phyloP scores from a whole-genome alignment of 306 rosid genomes.

The Coriaria nepalensis region DNA sequence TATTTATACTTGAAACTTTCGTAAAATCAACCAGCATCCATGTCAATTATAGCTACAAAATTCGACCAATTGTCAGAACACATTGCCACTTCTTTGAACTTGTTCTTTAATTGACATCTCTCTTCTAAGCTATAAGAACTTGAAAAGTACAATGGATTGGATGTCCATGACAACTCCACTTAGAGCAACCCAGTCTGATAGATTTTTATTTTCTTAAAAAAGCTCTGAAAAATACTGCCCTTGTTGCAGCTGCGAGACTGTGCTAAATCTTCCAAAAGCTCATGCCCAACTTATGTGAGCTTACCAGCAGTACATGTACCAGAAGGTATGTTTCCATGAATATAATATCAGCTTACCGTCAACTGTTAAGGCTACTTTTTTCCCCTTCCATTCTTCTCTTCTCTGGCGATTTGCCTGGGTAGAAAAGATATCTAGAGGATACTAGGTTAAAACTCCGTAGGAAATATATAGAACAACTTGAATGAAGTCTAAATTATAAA shows the following conservation, averaged over 20 bases:
- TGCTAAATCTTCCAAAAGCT: constrained; percentile 27
- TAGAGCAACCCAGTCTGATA: not conserved
- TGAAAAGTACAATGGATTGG: not conserved
- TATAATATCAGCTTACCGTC: too few species aligned
- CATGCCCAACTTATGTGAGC: constrained; percentile 69
- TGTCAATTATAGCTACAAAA: constrained; percentile 1
- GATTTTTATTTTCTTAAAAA: not conserved
- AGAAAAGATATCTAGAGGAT: too few species aligned
- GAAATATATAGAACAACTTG: too few species aligned
- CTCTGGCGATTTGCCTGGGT: too few species aligned
- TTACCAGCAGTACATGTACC: constrained; percentile 48
- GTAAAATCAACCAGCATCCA: constrained; percentile 8
- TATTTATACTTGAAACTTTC: not conserved
- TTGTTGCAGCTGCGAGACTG: constrained; percentile 79
- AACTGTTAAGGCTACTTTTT: too few species aligned
- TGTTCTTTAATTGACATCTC: not conserved
- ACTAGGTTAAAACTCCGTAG: too few species aligned
- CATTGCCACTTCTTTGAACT: not conserved
- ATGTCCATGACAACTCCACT: not conserved
- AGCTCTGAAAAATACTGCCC: constrained; percentile 1
- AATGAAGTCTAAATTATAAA: too few species aligned
- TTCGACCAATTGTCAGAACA: too few species aligned
- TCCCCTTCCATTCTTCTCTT: too few species aligned
- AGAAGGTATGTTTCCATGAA: constrained; percentile 21
- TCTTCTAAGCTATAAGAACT: not conserved